Evolutionary conservation across 2,329 filamentous ascomycete genomes (phyloP), one percentile per base, ranked within the genome.

Genomic region (Geosmithia flava): DNA sequence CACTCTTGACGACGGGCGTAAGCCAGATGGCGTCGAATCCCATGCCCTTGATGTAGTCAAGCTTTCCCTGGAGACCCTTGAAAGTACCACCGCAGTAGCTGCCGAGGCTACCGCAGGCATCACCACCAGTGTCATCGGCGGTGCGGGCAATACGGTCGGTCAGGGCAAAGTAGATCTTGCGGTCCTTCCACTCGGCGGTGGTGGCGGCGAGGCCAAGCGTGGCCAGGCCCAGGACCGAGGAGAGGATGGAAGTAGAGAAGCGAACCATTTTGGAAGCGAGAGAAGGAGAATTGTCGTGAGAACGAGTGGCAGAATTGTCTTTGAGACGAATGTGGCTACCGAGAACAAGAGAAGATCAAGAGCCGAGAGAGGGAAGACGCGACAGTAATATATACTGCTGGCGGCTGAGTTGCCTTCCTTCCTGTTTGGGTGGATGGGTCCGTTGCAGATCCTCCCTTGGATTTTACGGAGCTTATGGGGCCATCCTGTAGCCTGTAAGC

Each of bases 31-130:
- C 76, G 48, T 73, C 72, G 52, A 79, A 80, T 20, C 76, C 76
- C 71, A 80, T 76, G 45, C 70, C 70, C 55, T 77, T 68, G 58
- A 83, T 81, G 58, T 82, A 82, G 59, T 81, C 78, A 41, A 83
- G 69, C 52, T 76, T 70, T 51, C 74, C 69, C 53, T 73, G 68
- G 29, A 83, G 67, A 7, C 80, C 80, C 47, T 66, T 61, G 56
- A 75, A 84, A 1, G 74, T 78, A 16, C 80, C 80, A 41, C 78
- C 78, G 53, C 80, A 83, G 60, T 81, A 82, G 23, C 59, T 58
- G 27, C 61, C 55, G n/a, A 70, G 60, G 37, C 63, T 54, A 7
- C 62, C 54, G 54, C 73, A 76, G 1, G 62, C 50, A 20, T 59
- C 62, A n/a, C 70, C 68, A 4, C 65, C 69, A 3, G 63, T 68